phyloP scores from a whole-genome alignment of 345 rosid species.

The Jatropha curcas region DNA sequence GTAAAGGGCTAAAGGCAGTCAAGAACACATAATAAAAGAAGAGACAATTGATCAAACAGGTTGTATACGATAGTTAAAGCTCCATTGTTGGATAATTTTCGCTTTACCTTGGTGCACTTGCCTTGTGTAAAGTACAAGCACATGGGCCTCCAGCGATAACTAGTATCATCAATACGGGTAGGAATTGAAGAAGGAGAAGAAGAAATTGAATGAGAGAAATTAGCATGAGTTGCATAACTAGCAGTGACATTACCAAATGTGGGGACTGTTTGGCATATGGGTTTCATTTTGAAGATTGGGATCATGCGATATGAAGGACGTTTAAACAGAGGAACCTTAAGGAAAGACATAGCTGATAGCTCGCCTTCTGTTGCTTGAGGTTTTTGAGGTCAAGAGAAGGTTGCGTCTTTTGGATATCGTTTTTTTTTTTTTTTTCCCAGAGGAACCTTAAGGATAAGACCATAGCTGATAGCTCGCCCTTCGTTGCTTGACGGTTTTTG shows the following conservation, averaged over 20 bases:
- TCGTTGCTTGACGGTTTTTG: too few species aligned
- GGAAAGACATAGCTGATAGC: slow-evolving; percentile 30
- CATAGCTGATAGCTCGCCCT: too few species aligned
- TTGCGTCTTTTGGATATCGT: neutral
- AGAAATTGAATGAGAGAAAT: slow-evolving; percentile 24
- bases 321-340: slow-evolving; percentile 30
- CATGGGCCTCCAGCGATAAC: slow-evolving; percentile 64
- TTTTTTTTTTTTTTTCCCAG: too few species aligned
- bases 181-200: slow-evolving; percentile 32
- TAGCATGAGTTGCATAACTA: neutral
- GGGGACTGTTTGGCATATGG: slow-evolving; percentile 11
- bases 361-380: neutral
- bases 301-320: slow-evolving; percentile 15
- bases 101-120: slow-evolving; percentile 67
- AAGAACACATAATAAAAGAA: too few species aligned
- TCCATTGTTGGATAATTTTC: neutral
- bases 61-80: slow-evolving; percentile 15
- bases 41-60: slow-evolving; percentile 43
- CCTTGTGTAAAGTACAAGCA: slow-evolving; percentile 88
- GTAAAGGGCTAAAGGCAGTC: neutral
- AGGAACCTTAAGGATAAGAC: too few species aligned
- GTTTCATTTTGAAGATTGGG: slow-evolving; percentile 12
- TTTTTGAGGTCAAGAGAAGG: too few species aligned
- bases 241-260: slow-evolving; percentile 14
- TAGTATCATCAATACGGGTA: neutral